These are phyloP conservation scores for Piloderma croceum DNA, from an alignment of 768 basidiomycete species.

Conservation along the genomic window DNA sequence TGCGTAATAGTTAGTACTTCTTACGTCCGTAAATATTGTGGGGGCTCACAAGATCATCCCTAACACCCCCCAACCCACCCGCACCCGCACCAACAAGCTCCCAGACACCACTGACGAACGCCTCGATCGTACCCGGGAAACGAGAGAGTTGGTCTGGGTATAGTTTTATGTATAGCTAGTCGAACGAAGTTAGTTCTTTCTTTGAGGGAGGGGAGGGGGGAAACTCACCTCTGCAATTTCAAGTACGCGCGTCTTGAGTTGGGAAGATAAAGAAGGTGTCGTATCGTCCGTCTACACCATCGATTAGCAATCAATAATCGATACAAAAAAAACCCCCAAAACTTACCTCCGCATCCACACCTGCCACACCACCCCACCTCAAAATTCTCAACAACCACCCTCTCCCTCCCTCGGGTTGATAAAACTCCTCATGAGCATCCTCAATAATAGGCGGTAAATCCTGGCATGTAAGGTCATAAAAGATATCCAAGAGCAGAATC, in stretches of 20 bases:
- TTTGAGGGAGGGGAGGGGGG: neutral
- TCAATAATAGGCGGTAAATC: slow-evolving; percentile 94
- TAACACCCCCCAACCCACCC: slow-evolving; percentile 59
- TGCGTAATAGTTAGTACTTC: neutral
- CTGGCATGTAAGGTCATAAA: slow-evolving; percentile 91
- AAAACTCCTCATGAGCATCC: slow-evolving; percentile 80
- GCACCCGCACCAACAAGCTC: slow-evolving; percentile 64
- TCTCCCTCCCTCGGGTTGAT: no score
- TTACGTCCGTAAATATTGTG: neutral
- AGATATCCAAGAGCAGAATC: slow-evolving; percentile 78
- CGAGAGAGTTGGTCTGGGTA: slow-evolving; percentile 73
- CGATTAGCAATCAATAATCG: no score
- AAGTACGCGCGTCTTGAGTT: slow-evolving; percentile 83
- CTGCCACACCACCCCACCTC: no score
- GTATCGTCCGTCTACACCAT: slow-evolving; percentile 81
- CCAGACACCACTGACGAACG: slow-evolving; percentile 90
- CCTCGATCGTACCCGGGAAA: slow-evolving; percentile 60
- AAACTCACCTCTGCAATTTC: slow-evolving; percentile 79
- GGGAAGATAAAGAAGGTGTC: slow-evolving; percentile 80
- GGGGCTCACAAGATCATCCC: slow-evolving; percentile 64
- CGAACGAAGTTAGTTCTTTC: neutral
- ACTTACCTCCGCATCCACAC: no score
- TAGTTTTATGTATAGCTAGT: slow-evolving; percentile 72
- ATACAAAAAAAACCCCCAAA: no score
- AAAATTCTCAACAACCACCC: no score